Base-by-base conservation (phyloP, 2,329 filamentous ascomycete species). In the Colletotrichum echinochloae region DNA sequence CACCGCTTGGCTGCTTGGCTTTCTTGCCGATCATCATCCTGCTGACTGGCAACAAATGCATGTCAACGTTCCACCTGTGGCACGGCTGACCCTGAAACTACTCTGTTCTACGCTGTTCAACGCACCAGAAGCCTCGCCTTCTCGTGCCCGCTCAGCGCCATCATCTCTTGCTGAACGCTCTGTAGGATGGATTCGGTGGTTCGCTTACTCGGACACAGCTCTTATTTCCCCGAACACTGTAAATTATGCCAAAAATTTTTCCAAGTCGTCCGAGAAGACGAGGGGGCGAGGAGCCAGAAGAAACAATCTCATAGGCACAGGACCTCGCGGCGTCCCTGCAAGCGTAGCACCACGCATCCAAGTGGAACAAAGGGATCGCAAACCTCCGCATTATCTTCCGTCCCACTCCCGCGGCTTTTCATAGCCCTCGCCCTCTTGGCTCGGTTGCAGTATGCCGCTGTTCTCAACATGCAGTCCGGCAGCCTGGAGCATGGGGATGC, bases 1-100 rank as follows among this genome's bases (percentile, higher is more conserved):
- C 39, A 12, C 52, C 30, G 44, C 68, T 71, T 71, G 65, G 64
- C 64, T 60, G 52, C 51, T 71, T 71, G 65, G 64, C 64, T 60
- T 46, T 44, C 35, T 55, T 52, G 68, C 59, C 51, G 68, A 63
- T 68, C 68, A 54, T 48, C 46, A 28, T 54, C 52, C 57, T 37
- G 65, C 68, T 71, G 30, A 49, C 59, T 20, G 64, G 20, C 23
- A 23, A 23, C 28, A 5, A 39, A 16, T 2, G 18, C 14, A 1
- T 14, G 20, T 26, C 23, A 46, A 63, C 52, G 52, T 68, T 18
- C 30, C 16, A 18, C 23, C 18, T 30, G 3, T 39, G 23, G 23
- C 64, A 60, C 64, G 68, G 64, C 59, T 68, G 64, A 39, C 20
- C 20, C 26, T 9, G n/a, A 3, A 14, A 16, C 9, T 14, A 5